These are phyloP conservation scores for Candida orba DNA, from an alignment of 805 yeast genomes.

Conservation along the genomic window DNA sequence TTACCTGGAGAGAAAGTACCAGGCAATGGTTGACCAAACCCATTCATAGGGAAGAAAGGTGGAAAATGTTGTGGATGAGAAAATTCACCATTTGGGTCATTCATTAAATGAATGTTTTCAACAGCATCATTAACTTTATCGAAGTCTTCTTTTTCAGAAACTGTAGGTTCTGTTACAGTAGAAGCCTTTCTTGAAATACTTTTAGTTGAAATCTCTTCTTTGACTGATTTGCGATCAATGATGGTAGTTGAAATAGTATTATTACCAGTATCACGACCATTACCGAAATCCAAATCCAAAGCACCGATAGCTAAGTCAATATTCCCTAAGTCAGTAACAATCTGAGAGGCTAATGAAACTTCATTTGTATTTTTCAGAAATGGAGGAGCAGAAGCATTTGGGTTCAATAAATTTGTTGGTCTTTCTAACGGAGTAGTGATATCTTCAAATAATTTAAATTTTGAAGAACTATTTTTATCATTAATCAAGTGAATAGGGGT, in stretches of 20 bases:
- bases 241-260: slow-evolving; percentile 2
- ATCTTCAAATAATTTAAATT: slow-evolving; percentile 16
- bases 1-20: slow-evolving; percentile 16
- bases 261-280: not conserved
- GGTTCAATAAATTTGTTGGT: slow-evolving; percentile 14
- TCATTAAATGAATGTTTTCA: not conserved
- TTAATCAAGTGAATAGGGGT: slow-evolving; percentile 11
- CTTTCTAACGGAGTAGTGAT: slow-evolving; percentile 20
- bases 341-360: slow-evolving; percentile 3
- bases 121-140: not conserved
- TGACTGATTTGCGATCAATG: slow-evolving; percentile 21
- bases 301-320: slow-evolving; percentile 23
- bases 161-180: not conserved
- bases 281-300: slow-evolving; percentile 20
- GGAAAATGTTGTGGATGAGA: slow-evolving; percentile 20
- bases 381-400: slow-evolving; percentile 21
- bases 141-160: not conserved
- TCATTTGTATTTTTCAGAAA: slow-evolving; percentile 15
- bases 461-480: slow-evolving; percentile 8
- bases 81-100: slow-evolving; percentile 14
- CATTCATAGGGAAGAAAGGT: slow-evolving; percentile 23
- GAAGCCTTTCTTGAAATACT: not conserved
- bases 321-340: slow-evolving; percentile 18
- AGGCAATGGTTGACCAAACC: slow-evolving; percentile 23
- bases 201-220: slow-evolving; percentile 24